Percentiles rank a stretch among this genome's conserved stretches.
These are phyloP conservation scores for Cyclocybe aegerita DNA, from an alignment of 768 basidiomycete species.

Conservation along the genomic window DNA sequence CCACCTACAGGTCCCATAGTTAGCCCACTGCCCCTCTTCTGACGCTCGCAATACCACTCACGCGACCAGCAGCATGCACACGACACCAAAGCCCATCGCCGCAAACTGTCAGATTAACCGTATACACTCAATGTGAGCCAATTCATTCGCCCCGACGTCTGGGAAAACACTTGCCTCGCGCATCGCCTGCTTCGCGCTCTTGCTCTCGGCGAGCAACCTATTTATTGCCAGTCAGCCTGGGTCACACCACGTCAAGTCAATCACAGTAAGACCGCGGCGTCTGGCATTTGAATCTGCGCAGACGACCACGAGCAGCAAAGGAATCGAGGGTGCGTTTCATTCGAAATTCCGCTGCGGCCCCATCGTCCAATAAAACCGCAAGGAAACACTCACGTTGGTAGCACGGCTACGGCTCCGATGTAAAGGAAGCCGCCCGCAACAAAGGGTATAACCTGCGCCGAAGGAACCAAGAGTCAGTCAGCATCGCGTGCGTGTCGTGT, in stretches of 20 bases:
- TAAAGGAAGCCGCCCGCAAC: slow-evolving; percentile 92
- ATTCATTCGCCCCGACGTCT: background rate
- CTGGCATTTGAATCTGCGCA: background rate
- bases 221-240: slow-evolving; percentile 9
- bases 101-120: slow-evolving; percentile 59
- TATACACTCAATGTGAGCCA: slow-evolving; percentile 1
- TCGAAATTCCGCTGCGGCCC: too few species aligned
- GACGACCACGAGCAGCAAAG: background rate
- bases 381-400: slow-evolving; percentile 71
- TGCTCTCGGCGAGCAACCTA: slow-evolving; percentile 84
- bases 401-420: slow-evolving; percentile 89
- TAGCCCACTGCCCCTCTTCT: slow-evolving; percentile 1
- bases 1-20: slow-evolving; percentile 48
- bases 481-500: slow-evolving; percentile 19
- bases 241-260: slow-evolving; percentile 1
- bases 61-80: slow-evolving; percentile 92
- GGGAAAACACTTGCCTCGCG: slow-evolving; percentile 64
- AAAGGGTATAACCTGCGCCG: slow-evolving; percentile 76
- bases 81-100: slow-evolving; percentile 88
- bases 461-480: slow-evolving; percentile 13
- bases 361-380: slow-evolving; percentile 4
- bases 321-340: too few species aligned
- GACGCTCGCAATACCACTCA: slow-evolving; percentile 43
- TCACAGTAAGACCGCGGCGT: slow-evolving; percentile 2
- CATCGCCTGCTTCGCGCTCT: slow-evolving; percentile 84